Percentiles rank a stretch among this genome's conserved stretches.
Conservation (phyloP, 192 early-diverging fungal species). For the Dissophora ornata region DNA sequence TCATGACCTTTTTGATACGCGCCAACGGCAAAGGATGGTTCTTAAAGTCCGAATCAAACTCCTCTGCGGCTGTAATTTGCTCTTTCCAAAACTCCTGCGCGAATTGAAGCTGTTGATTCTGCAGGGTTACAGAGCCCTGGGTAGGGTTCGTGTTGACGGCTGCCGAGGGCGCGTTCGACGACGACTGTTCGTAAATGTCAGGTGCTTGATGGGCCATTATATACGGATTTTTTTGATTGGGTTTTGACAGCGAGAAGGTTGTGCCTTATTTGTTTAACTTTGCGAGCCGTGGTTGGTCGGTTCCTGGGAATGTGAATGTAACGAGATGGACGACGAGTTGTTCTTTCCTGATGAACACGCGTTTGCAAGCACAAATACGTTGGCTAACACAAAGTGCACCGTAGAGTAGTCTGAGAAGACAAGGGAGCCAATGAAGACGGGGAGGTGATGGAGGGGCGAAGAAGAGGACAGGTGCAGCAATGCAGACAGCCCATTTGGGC, state of each 20-base stretch:
- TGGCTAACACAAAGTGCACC: neutral
- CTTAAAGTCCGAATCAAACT: constrained; percentile 90
- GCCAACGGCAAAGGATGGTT: constrained; percentile 92
- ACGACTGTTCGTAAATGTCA: constrained; percentile 19
- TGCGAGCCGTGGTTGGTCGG: constrained; percentile 8
- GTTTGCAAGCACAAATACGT: no score
- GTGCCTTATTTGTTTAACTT: no score
- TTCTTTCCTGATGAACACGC: no score
- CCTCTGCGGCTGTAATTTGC: constrained; percentile 71
- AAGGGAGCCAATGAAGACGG: neutral
- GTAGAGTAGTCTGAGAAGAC: neutral
- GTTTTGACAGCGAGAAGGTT: no score
- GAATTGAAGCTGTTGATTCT: constrained; percentile 42
- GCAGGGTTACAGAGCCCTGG: constrained; percentile 1
- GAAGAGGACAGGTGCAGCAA: neutral
- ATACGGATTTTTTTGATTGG: no score
- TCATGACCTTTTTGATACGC: constrained; percentile 99
- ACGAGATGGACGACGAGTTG: no score
- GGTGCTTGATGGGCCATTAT: constrained; percentile 11
- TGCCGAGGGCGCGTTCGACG: constrained; percentile 11
- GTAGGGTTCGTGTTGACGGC: constrained; percentile 10
- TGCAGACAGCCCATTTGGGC: no score
- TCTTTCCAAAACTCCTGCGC: constrained; percentile 76
- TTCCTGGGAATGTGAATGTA: no score
- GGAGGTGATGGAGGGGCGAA: neutral